phyloP scores from a whole-genome alignment of 2,329 filamentous ascomycete genomes.

The Apiospora hydei region DNA sequence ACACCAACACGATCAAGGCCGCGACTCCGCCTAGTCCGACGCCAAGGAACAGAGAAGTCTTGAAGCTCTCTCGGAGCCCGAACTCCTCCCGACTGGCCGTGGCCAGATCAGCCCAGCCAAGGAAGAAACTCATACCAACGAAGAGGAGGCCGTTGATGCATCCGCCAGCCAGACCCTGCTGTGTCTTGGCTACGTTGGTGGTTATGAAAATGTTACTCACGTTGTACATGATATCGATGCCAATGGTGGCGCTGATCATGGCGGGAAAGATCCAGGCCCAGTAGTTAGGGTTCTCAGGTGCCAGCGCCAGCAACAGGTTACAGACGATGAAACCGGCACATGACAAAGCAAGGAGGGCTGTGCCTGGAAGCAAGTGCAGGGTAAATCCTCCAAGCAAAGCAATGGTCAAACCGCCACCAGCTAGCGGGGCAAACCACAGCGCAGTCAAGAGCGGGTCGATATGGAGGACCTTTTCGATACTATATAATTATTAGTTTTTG shows the following conservation, averaged over 20 bases:
- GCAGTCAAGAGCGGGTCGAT: slow-evolving; percentile 66
- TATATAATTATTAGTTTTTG: slow-evolving; percentile 37
- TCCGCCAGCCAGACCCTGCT: slow-evolving; percentile 73
- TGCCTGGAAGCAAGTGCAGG: slow-evolving; percentile 68
- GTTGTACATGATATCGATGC: slow-evolving; percentile 76
- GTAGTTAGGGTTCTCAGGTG: slow-evolving; percentile 62
- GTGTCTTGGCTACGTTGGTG: slow-evolving; percentile 67
- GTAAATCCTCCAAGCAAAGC: slow-evolving; percentile 66
- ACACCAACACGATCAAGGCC: slow-evolving; percentile 48
- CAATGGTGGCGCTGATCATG: slow-evolving; percentile 72
- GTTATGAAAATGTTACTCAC: slow-evolving; percentile 78
- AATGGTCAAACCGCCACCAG: slow-evolving; percentile 69
- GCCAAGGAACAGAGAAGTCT: slow-evolving; percentile 70
- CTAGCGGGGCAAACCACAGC: slow-evolving; percentile 72
- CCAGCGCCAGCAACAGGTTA: slow-evolving; percentile 66
- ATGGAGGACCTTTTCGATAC: slow-evolving; percentile 65
- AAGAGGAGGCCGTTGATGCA: slow-evolving; percentile 73
- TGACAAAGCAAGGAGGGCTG: slow-evolving; percentile 66
- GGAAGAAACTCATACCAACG: slow-evolving; percentile 70
- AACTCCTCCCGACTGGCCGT: slow-evolving; percentile 51
- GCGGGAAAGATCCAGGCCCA: slow-evolving; percentile 78
- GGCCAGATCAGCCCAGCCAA: slow-evolving; percentile 68
- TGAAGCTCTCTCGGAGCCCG: slow-evolving; percentile 60
- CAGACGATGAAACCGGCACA: slow-evolving; percentile 62
- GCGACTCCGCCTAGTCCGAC: slow-evolving; percentile 50